Conservation (phyloP, 164 flowering plant species). For the Hamamelis virginiana region DNA sequence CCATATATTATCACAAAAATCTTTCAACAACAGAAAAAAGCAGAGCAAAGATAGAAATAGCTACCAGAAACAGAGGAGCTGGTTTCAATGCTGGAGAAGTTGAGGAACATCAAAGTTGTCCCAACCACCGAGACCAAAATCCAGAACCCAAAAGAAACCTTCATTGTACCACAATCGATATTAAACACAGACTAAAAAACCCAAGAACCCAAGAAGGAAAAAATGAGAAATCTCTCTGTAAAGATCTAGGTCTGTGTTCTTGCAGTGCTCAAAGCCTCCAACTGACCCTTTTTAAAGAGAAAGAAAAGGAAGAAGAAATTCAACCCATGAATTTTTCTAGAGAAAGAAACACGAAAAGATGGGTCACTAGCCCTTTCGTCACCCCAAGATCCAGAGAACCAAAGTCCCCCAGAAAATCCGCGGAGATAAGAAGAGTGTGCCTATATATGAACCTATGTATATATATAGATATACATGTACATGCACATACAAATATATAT, state of each 20-base stretch:
- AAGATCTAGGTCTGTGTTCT: neutral
- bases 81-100: conserved; percentile 11
- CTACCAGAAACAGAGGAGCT: conserved; percentile 24
- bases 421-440: conserved; percentile 17
- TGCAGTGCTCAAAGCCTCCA: neutral
- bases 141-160: conserved; percentile 27
- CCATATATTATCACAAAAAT: neutral
- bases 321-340: conserved; percentile 3
- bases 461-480: neutral
- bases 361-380: conserved; percentile 14
- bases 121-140: conserved; percentile 28
- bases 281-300: neutral
- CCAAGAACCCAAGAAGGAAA: neutral
- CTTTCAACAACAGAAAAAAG: neutral
- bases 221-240: neutral
- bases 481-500: neutral
- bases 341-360: neutral
- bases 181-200: neutral
- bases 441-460: conserved; percentile 23
- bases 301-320: neutral
- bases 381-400: neutral
- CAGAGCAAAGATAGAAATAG: neutral
- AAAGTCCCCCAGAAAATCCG: conserved; percentile 24
- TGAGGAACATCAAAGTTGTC: conserved; percentile 23
- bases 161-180: conserved; percentile 23